Base-by-base conservation (phyloP, 768 basidiomycete genomes). In the Leccinellum luteum region DNA sequence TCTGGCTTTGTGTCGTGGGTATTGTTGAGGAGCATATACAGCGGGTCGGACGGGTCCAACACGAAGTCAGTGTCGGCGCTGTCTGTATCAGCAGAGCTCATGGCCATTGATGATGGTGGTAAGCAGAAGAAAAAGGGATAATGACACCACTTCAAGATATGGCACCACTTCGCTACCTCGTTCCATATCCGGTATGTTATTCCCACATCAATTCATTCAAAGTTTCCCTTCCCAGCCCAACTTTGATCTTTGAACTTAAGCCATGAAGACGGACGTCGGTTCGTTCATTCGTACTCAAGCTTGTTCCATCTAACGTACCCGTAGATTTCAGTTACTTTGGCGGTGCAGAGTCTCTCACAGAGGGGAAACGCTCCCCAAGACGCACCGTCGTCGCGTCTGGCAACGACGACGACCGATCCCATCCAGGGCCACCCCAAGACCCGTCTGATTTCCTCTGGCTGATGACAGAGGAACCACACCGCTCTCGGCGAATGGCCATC, bases 401-500 rank as follows among this genome's bases (percentile, higher is more conserved):
- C 5, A 61, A 79, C 45, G 75, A 78, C 58, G 66, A 80, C 59
- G 80, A 76, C 9, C 69, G 67, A 41, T 70, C 74, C 3, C 72
- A 81, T 64, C 71, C 77, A 19, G 78, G 74, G 6, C 84, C 84
- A 3, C 87, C 88, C 0, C 85, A 86, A 69, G 86, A 94, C 65
- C 89, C 91, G 1, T 72, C 78, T 0, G 96, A 98, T 64, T 98
- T 97, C 66, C 79, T 98, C 30, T 99, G 97, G 97, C 68, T 95
- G 47, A 91, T 98, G 87, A 97, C 93, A 0, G 97, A 99, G 74
- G 97, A 99, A 68, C 97, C 97, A 3, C 97, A 99, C 73, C 84
- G 96, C 51, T 85, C 86, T 15, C 78, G 97, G 54, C 78, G 97
- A 57, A 86, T 85, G 76, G 89, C 84, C 7, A 98, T 99, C 59